Base-by-base conservation (phyloP, 2,329 filamentous ascomycete genomes). In the Pseudogymnoascus destructans region DNA sequence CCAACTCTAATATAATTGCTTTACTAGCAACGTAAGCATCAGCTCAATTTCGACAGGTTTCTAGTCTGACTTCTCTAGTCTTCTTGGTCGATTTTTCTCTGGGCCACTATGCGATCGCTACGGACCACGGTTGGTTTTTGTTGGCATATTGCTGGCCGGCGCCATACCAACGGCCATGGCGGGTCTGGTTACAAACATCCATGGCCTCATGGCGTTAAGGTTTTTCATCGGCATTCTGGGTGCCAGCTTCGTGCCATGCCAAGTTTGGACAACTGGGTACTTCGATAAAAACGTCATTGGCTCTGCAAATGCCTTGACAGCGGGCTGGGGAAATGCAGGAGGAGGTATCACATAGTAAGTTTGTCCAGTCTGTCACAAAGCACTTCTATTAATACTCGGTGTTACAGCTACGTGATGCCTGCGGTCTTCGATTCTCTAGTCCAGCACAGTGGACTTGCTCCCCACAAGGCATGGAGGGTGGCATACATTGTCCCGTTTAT, bases 231-330 rank as follows among this genome's bases (percentile, higher is more conserved):
- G 87, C 61, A 85, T 92, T 42, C 79, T 92, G 0, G 87, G 87
- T 38, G 86, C 84, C 1, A 80, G 82, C 1, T 92, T 92, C 65
- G 87, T 92, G 0, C 87, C 87, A 10, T 95, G 89, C 70, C 89
- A 95, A 69, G 91, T 95, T 5, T 95, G 90, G 89, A 88, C 86
- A 8, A 95, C 89, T 0, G 89, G 85, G 0, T 95, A 95, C 76
- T 95, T 89, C 70, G 90, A 96, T 73, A 93, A 91, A 74, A 93
- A 91, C 66, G 79, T 95, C 23, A 86, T 95, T 15, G 91, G 91
- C 54, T 91, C 88, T 5, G 88, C 89, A 61, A 96, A 95, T 68
- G 86, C 89, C 2, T 73, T 95, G 15, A 85, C 89, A 1, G 91
- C 84, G 40, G 91, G 91, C 11, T 85, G 87, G 74, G 91, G 90